Evolutionary conservation across 176 grass and related monocot genomes (phyloP).

Genomic region (Zizania latifolia): DNA sequence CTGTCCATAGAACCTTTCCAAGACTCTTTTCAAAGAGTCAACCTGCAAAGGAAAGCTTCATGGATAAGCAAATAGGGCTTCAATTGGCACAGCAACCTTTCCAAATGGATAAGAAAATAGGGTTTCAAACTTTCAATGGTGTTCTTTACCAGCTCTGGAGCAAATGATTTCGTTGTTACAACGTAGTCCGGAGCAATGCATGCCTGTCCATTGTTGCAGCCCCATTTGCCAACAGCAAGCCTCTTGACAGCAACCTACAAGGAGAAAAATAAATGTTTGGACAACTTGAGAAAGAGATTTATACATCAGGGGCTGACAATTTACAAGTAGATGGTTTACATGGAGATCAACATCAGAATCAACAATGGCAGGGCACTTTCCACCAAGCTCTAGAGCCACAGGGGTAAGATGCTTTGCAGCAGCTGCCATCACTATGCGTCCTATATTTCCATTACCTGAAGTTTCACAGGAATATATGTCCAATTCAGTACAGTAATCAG

Average conservation of each 20-base stretch:
- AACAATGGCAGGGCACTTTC: constrained; percentile 85
- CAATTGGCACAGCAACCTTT: background rate
- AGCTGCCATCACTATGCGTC: constrained; percentile 67
- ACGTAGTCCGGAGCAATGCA: constrained; percentile 95
- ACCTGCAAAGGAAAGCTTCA: constrained; percentile 41
- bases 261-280: background rate
- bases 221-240: constrained; percentile 88
- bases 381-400: constrained; percentile 80
- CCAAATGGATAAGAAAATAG: no score
- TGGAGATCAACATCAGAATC: constrained; percentile 72
- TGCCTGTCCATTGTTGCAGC: constrained; percentile 90
- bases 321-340: constrained; percentile 40
- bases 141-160: constrained; percentile 60
- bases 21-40: constrained; percentile 55
- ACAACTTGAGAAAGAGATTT: background rate
- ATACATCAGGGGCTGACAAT: background rate
- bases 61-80: background rate
- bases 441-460: constrained; percentile 67
- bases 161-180: constrained; percentile 86
- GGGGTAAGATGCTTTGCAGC: constrained; percentile 91
- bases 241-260: constrained; percentile 63
- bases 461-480: background rate
- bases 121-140: no score
- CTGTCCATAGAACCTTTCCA: constrained; percentile 77
- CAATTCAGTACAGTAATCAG: background rate